Base-by-base conservation (phyloP, 2,329 filamentous ascomycete genomes). In the Grosmannia huntii region DNA sequence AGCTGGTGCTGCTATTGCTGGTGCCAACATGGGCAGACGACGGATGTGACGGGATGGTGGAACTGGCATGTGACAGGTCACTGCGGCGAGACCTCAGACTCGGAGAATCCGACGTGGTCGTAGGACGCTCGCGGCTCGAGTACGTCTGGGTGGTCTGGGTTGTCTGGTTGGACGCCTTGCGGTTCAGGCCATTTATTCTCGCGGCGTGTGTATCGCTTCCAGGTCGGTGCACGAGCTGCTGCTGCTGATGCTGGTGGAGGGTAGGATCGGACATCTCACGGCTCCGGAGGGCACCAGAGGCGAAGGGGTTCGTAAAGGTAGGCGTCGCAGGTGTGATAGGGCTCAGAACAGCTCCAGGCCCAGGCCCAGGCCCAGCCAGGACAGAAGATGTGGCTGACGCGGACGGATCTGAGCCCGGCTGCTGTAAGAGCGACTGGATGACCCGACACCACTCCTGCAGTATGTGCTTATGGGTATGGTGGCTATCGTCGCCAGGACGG, bases 61-160 rank as follows among this genome's bases (percentile, higher is more conserved):
- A 64, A 56, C 64, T 65, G 6, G 63, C 54, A 46, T 65, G 64
- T 2, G 83, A 85, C 3, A 86, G 66, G 62, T 86, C 83, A 62
- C 83, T 86, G 36, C 77, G 76, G 62, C 79, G 80, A 4, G 83
- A 86, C 21, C 80, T 77, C 54, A 86, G 66, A 63, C 82, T 85
- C 0, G 78, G 80, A 1, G 81, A 80, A 49, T 79, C 80, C 2
- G 82, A 83, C 60, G 81, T 76, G 0, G 78, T 78, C 5, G 76
- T 68, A 0, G 78, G 76, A 1, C 75, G 72, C 21, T 82, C 78
- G 49, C 74, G 74, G 51, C 73, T 75, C n/a, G 73, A 73, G 41
- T 76, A 72, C 3, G 75, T 74, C 36, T 78, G 57, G 23, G 36
- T 52, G 2, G 60, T 55, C 28, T 61, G 59, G 51, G n/a, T 60